Evolutionary conservation across 768 basidiomycete species (phyloP), one percentile per base, ranked within the genome.

Genomic region (Xerocomus brunneocitrinus): DNA sequence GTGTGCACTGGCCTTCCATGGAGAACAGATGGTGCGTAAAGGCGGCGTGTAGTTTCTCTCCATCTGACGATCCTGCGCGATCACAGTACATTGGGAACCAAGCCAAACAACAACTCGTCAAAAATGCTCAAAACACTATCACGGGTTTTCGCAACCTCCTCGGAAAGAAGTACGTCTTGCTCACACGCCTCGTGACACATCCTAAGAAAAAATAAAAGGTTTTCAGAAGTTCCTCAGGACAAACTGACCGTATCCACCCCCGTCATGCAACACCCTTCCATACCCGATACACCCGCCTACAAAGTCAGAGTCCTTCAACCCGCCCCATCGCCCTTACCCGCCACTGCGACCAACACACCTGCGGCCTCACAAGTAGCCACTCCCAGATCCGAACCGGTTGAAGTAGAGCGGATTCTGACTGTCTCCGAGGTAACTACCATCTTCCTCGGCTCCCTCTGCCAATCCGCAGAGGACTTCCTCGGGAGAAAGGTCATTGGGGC

Each of bases 91-190:
- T 95, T 47, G 97, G 97, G 56, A 95, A 91, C 71, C 89, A 92
- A 65, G 95, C 95, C 38, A 91, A 87, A 65, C 86, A 83, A 3
- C 97, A 98, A 66, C 85, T 98, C 36, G 91, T 98, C 13, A 97
- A 97, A 74, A 98, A 99, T 70, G 75, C 88, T 0, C 78, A 85
- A 63, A 98, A 99, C 69, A 95, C 95, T 16, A 94, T 98, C 62
- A 84, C 83, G n/a, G 91, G 89, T 2, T 98, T 98, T 78, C 80
- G 95, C 25, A 93, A 97, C 67, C 75, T 98, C 8, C 76, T 99
- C 27, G 95, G 95, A 50, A 91, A 93, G 78, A 93, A 84, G 88
- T 95, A 54, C 27, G 82, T 72, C n/a, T 12, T 19, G 28, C 32
- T 25, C 34, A 4, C 14, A 16, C 8, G 13, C 8, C 31, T 31